These are phyloP conservation scores for Backusella tarrabulga DNA, from an alignment of 192 early-diverging fungal species.

Conservation along the genomic window DNA sequence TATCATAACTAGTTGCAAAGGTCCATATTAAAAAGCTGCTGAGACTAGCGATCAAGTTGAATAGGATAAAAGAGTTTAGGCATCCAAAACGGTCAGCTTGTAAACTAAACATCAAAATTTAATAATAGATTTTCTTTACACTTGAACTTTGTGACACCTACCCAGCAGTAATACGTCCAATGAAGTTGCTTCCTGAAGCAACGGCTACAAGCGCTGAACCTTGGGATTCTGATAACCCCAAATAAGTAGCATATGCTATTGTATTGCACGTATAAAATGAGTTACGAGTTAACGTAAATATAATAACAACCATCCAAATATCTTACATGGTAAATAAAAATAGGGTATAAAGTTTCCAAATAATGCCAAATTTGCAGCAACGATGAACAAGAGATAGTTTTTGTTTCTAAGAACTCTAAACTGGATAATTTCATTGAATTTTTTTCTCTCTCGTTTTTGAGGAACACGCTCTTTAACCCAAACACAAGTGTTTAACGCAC, in stretches of 20 bases:
- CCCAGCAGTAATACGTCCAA: slow-evolving; percentile 29
- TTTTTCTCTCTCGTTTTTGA: neutral
- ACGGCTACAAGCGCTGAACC: slow-evolving; percentile 23
- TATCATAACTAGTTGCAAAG: slow-evolving; percentile 32
- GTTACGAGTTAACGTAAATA: neutral
- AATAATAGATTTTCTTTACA: neutral
- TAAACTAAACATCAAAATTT: slow-evolving; percentile 4
- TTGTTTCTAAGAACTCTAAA: slow-evolving; percentile 18
- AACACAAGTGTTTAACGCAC: neutral
- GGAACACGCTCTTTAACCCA: slow-evolving; percentile 17
- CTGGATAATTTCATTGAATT: slow-evolving; percentile 18
- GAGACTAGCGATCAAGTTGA: slow-evolving; percentile 19
- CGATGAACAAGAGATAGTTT: slow-evolving; percentile 21
- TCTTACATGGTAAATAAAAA: slow-evolving; percentile 25
- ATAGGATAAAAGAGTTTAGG: slow-evolving; percentile 29
- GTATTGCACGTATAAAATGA: neutral
- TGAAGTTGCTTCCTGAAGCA: slow-evolving; percentile 14
- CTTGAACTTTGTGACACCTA: neutral
- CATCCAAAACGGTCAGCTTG: slow-evolving; percentile 29
- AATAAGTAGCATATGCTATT: slow-evolving; percentile 17
- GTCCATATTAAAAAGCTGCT: slow-evolving; percentile 32
- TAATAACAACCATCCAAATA: neutral
- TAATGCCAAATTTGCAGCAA: slow-evolving; percentile 16
- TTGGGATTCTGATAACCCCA: slow-evolving; percentile 26
- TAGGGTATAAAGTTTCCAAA: slow-evolving; percentile 32